Evolutionary conservation across 2,329 filamentous ascomycete species (phyloP).

Genomic region (Nectriaceae sp.): DNA sequence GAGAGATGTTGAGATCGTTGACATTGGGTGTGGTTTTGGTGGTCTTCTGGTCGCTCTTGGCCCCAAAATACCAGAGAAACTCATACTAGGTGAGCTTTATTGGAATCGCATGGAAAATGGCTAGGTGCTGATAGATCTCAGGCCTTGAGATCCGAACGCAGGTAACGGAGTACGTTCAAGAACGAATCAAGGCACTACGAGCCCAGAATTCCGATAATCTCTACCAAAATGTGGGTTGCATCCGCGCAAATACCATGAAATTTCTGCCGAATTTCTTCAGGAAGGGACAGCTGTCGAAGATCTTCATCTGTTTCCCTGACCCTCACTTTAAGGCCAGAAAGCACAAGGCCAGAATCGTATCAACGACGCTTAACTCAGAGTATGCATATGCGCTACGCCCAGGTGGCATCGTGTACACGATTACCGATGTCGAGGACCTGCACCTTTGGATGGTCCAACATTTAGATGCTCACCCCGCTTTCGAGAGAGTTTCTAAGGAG

Average conservation of each 20-base stretch:
- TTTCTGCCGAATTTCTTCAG: conserved; percentile 98
- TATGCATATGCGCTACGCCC: conserved; percentile 87
- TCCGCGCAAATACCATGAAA: conserved; percentile 97
- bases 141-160: conserved; percentile 91
- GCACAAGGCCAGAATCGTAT: conserved; percentile 95
- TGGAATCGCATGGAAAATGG: background rate
- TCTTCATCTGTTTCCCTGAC: conserved; percentile 98
- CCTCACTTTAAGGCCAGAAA: conserved; percentile 98
- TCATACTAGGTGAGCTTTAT: conserved; percentile 70
- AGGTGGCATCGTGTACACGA: conserved; percentile 89
- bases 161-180: conserved; percentile 87
- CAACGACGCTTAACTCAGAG: conserved; percentile 83
- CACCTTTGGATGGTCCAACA: conserved; percentile 92
- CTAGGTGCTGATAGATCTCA: conserved; percentile 33
- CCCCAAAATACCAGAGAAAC: conserved; percentile 75
- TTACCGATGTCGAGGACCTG: conserved; percentile 94
- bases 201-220: conserved; percentile 57
- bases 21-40: conserved; percentile 97
- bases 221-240: conserved; percentile 86
- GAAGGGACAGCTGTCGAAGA: conserved; percentile 77
- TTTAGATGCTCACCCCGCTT: conserved; percentile 75
- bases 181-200: conserved; percentile 81
- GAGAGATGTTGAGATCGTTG: conserved; percentile 84
- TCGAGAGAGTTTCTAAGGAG: conserved; percentile 71
- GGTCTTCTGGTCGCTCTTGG: conserved; percentile 85